Evolutionary conservation across 805 yeast genomes (phyloP), one percentile per base, ranked within the genome.

Genomic region (Lipomyces sp.): DNA sequence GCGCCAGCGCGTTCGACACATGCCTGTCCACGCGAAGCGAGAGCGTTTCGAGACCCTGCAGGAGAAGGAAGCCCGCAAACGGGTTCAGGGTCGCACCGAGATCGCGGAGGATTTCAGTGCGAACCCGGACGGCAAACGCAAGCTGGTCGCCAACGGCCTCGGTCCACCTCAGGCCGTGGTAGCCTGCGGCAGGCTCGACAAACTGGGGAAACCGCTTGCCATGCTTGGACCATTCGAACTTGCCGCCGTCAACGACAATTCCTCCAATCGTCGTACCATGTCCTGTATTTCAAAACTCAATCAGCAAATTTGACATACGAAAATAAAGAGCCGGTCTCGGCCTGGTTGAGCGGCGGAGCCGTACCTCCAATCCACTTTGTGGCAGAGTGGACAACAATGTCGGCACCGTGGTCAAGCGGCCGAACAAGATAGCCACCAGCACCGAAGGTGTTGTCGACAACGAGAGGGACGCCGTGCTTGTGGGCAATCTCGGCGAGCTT

Each of bases 251-350:
- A 42, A 91, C 77, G 59, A 91, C 76, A 46, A 83, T 86, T 75
- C 98, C 98, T 47, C 85, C 97, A 69, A 90, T 83, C 39, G 96
- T 87, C 50, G 86, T 88, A 66, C 98, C 97, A 67, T 90, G 97
- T 53, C 97, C 46, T 43, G 28, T 10, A 26, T 13, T 18, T n/a
- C n/a, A n/a, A n/a, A n/a, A n/a, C n/a, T n/a, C n/a, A n/a, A n/a
- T n/a, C n/a, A n/a, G n/a, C n/a, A n/a, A n/a, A n/a, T n/a, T n/a
- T n/a, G n/a, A n/a, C n/a, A n/a, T n/a, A n/a, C n/a, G n/a, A n/a
- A n/a, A n/a, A n/a, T n/a, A n/a, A n/a, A n/a, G n/a, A n/a, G n/a
- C n/a, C n/a, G n/a, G n/a, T n/a, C n/a, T n/a, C n/a, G n/a, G n/a
- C n/a, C n/a, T n/a, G n/a, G n/a, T n/a, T n/a, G n/a, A n/a, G n/a